phyloP scores from a whole-genome alignment of 2,329 filamentous ascomycete species.

The Fusarium guadeloupense region DNA sequence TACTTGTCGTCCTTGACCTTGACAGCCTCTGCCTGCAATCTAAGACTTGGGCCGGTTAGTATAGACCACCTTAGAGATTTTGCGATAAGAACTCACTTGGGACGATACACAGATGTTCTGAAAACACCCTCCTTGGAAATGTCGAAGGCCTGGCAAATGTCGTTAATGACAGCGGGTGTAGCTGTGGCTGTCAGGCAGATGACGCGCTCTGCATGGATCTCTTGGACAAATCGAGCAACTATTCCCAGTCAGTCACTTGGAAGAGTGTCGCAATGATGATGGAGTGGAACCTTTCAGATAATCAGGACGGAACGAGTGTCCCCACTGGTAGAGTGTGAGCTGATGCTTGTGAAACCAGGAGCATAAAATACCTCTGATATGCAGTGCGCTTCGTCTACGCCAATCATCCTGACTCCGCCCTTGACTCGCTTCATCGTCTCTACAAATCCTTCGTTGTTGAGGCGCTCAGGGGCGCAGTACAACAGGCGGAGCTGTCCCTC shows the following conservation, averaged over 20 bases:
- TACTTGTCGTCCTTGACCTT: conserved; percentile 55
- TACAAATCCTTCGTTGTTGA: conserved; percentile 70
- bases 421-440: conserved; percentile 62
- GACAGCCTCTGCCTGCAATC: conserved; percentile 60
- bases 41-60: conserved; percentile 50
- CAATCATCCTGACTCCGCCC: conserved; percentile 65
- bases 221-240: conserved; percentile 64
- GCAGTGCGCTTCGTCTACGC: conserved; percentile 67
- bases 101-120: conserved; percentile 66
- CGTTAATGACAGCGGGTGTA: conserved; percentile 63
- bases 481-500: conserved; percentile 61
- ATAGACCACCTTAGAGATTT: accelerated
- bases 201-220: conserved; percentile 66
- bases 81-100: conserved; percentile 51
- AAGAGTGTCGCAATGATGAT: neutral
- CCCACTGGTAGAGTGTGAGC: conserved; percentile 50
- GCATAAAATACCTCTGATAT: conserved; percentile 53
- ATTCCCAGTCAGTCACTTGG: neutral
- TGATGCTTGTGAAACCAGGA: accelerated
- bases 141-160: conserved; percentile 62
- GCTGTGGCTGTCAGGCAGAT: conserved; percentile 69
- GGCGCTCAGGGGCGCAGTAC: conserved; percentile 67
- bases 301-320: conserved; percentile 60
- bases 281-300: conserved; percentile 56
- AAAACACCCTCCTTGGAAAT: conserved; percentile 61